A percentile compares a stretch with the other conserved stretches of the same genome.
Conservation (phyloP, 2,329 filamentous ascomycete species). For the Curvularia sp. region DNA sequence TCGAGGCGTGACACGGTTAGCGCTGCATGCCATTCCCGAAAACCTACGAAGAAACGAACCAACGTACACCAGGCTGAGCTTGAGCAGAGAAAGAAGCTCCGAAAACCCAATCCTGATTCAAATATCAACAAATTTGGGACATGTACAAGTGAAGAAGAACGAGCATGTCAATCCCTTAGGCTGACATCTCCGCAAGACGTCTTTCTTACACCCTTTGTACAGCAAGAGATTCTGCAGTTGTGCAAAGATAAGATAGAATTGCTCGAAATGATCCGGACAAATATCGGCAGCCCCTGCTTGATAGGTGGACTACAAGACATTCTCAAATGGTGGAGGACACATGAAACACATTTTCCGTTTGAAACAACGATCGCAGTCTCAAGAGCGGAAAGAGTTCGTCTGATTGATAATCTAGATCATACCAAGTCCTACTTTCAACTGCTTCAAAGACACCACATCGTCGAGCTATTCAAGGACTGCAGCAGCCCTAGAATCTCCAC, state of each 20-base stretch:
- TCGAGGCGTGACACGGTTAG: too few species aligned
- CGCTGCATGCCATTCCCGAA: too few species aligned
- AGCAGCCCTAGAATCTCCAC: neutral
- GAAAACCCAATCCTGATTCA: too few species aligned
- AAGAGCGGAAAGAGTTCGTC: conserved; percentile 5
- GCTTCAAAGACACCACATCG: conserved; percentile 4
- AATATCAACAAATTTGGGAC: too few species aligned
- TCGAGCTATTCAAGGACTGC: conserved; percentile 5
- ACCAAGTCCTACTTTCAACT: neutral
- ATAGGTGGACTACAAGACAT: conserved; percentile 4
- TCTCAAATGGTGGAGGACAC: neutral
- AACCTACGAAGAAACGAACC: too few species aligned
- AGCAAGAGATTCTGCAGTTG: neutral
- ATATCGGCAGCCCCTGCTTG: conserved; percentile 4
- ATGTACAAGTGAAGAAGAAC: too few species aligned
- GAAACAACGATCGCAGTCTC: conserved; percentile 1
- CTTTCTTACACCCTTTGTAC: conserved; percentile 5
- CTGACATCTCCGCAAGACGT: neutral
- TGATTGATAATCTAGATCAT: neutral
- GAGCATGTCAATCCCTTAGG: too few species aligned
- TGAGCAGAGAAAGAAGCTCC: too few species aligned
- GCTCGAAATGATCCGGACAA: conserved; percentile 2
- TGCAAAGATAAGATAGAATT: neutral
- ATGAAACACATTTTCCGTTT: neutral
- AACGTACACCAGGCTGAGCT: too few species aligned